A percentile compares a stretch with the other conserved stretches of the same genome.
phyloP scores from a whole-genome alignment of 1,284 basidiomycete species.

The Entoloma clypeatum region DNA sequence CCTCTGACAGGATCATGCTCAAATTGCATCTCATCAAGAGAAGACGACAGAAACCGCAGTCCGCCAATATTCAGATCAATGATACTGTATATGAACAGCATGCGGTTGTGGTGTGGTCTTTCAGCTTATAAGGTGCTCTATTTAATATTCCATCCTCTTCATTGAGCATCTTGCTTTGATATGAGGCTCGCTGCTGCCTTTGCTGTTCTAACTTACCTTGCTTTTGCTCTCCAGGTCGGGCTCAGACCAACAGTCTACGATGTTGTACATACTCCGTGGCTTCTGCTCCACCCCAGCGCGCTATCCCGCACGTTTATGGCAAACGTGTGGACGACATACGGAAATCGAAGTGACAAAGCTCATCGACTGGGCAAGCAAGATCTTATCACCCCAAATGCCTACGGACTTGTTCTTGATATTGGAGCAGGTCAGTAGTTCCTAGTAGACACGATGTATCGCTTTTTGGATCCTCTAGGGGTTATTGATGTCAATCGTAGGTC shows the following conservation, averaged over 20 bases:
- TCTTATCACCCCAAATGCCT: slow-evolving; percentile 52
- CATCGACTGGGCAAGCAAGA: slow-evolving; percentile 39
- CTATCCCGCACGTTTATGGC: slow-evolving; percentile 58
- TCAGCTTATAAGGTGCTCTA: too few relatives aligned
- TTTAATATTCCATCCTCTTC: too few relatives aligned
- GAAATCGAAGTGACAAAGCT: slow-evolving; percentile 45
- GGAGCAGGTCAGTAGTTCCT: slow-evolving; percentile 61
- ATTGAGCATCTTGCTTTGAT: slow-evolving; percentile 3
- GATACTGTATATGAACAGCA: too few relatives aligned
- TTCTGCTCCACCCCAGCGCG: slow-evolving; percentile 43
- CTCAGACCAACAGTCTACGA: slow-evolving; percentile 47
- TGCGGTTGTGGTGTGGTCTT: too few relatives aligned
- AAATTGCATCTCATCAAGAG: too few relatives aligned
- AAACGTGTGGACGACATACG: slow-evolving; percentile 53
- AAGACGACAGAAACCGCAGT: too few relatives aligned
- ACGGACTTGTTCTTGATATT: slow-evolving; percentile 62
- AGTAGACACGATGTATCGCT: slow-evolving; percentile 2
- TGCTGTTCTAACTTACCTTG: slow-evolving; percentile 39
- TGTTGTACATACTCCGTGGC: slow-evolving; percentile 37
- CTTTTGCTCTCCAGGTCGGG: slow-evolving; percentile 35
- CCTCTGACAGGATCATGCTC: too few relatives aligned
- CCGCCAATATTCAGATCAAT: too few relatives aligned
- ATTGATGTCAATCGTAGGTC: slow-evolving; percentile 35
- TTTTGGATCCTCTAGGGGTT: neutral
- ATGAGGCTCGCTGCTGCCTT: slow-evolving; percentile 47